Conservation (phyloP, 306 rosid species). For the Castanospermum australe region DNA sequence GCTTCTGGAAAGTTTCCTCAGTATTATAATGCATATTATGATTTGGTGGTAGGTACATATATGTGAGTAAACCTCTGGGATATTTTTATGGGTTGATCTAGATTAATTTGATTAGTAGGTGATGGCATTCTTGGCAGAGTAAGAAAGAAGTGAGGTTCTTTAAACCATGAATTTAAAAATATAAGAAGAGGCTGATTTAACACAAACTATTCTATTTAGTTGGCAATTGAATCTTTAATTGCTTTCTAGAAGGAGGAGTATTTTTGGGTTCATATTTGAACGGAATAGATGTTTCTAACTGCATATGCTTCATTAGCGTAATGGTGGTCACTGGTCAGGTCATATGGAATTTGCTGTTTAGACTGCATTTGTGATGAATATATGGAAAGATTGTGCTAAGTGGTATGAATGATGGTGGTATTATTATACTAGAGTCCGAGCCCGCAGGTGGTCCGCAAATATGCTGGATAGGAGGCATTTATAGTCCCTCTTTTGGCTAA, state of each 20-base stretch:
- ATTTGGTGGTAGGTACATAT: slow-evolving; percentile 79
- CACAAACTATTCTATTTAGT: not conserved
- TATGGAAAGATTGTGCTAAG: not conserved
- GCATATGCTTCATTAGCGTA: not conserved
- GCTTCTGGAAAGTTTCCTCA: slow-evolving; percentile 94
- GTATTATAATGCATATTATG: slow-evolving; percentile 85
- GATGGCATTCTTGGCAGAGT: not conserved
- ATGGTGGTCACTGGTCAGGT: not conserved
- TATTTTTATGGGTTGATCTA: slow-evolving; percentile 6
- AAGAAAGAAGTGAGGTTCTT: not conserved
- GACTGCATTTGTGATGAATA: slow-evolving; percentile 7
- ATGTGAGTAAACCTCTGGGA: not conserved
- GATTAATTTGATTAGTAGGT: slow-evolving; percentile 13
- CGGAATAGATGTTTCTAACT: not conserved
- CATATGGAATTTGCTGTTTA: not conserved
- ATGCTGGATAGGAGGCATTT: not conserved
- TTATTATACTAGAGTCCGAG: not conserved
- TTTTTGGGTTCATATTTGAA: not conserved
- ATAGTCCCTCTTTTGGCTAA: not conserved
- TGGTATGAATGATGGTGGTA: not conserved
- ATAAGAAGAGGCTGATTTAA: not conserved
- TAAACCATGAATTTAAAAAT: not conserved
- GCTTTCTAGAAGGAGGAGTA: not conserved
- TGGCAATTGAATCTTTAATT: not conserved
- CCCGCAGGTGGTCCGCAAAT: not conserved